Evolutionary conservation across 768 basidiomycete species (phyloP).

Genomic region (Chlorophyllum brunneum): DNA sequence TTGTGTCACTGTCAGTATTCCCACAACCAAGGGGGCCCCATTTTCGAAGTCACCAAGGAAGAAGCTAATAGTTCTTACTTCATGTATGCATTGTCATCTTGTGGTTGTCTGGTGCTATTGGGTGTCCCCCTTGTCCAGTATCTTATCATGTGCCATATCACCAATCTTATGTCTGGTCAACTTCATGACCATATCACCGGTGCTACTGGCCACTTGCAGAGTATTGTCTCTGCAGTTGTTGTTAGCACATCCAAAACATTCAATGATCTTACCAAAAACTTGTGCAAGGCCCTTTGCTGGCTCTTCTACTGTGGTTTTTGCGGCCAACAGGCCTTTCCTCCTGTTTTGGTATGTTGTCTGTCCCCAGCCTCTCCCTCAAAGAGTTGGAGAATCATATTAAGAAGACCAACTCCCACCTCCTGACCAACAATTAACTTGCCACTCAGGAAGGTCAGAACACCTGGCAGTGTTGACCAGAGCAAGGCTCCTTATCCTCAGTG

Average conservation of each 20-base stretch:
- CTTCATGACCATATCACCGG: slow-evolving; percentile 75
- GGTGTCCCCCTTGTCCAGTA: slow-evolving; percentile 87
- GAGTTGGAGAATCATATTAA: slow-evolving; percentile 78
- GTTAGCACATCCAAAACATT: slow-evolving; percentile 77
- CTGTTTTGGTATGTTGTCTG: slow-evolving; percentile 90
- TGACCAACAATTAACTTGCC: slow-evolving; percentile 70
- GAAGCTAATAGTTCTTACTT: slow-evolving; percentile 65
- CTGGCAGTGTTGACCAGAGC: slow-evolving; percentile 86
- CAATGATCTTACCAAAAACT: slow-evolving; percentile 71
- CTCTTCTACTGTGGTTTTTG: slow-evolving; percentile 92
- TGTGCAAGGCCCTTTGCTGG: slow-evolving; percentile 83
- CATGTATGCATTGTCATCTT: slow-evolving; percentile 73
- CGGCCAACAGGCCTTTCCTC: slow-evolving; percentile 92
- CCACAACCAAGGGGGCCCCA: too few relatives aligned
- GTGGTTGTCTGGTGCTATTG: slow-evolving; percentile 72
- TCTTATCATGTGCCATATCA: slow-evolving; percentile 71
- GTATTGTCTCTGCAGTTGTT: slow-evolving; percentile 90
- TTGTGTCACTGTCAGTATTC: too few relatives aligned
- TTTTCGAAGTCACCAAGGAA: slow-evolving; percentile 64
- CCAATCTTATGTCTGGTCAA: slow-evolving; percentile 74
- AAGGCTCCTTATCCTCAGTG: slow-evolving; percentile 93
- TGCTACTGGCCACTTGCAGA: slow-evolving; percentile 96
- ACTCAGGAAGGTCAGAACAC: slow-evolving; percentile 86
- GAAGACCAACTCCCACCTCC: slow-evolving; percentile 85
- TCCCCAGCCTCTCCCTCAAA: slow-evolving; percentile 75